These are phyloP conservation scores for Colletotrichum paranaense DNA, from an alignment of 2,329 filamentous ascomycete genomes.

Conservation along the genomic window DNA sequence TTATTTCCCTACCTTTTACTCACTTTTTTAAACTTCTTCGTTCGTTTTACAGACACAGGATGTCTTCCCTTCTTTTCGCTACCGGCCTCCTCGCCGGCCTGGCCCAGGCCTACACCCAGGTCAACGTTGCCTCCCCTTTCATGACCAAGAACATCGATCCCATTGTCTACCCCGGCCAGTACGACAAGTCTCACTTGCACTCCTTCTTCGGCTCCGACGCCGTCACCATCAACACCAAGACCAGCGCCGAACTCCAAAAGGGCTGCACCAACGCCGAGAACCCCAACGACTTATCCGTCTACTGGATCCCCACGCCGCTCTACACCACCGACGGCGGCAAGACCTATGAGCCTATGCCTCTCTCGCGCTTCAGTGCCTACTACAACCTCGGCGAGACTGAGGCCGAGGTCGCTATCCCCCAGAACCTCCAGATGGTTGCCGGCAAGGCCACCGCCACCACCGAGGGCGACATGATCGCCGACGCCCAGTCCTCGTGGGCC, in stretches of 20 bases:
- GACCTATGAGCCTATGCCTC: constrained; percentile 46
- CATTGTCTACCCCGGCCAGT: constrained; percentile 45
- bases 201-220: constrained; percentile 50
- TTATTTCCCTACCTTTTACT: neutral
- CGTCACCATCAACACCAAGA: constrained; percentile 44
- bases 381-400: constrained; percentile 52
- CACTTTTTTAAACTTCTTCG: neutral
- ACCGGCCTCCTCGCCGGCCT: constrained; percentile 29
- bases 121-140: constrained; percentile 40
- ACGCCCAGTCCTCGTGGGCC: constrained; percentile 39
- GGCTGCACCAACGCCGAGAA: constrained; percentile 59
- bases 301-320: constrained; percentile 57
- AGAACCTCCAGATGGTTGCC: constrained; percentile 55
- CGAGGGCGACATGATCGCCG: constrained; percentile 43
- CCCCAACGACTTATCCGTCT: constrained; percentile 58
- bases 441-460: constrained; percentile 54
- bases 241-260: constrained; percentile 49
- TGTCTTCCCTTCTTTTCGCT: constrained; percentile 34
- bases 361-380: constrained; percentile 57
- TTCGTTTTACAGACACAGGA: constrained; percentile 33
- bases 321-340: constrained; percentile 47
- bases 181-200: constrained; percentile 47
- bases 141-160: constrained; percentile 49
- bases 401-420: constrained; percentile 58
- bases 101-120: constrained; percentile 41